phyloP scores from a whole-genome alignment of 768 basidiomycete genomes.

The Tubosaeta brunneosetosa region DNA sequence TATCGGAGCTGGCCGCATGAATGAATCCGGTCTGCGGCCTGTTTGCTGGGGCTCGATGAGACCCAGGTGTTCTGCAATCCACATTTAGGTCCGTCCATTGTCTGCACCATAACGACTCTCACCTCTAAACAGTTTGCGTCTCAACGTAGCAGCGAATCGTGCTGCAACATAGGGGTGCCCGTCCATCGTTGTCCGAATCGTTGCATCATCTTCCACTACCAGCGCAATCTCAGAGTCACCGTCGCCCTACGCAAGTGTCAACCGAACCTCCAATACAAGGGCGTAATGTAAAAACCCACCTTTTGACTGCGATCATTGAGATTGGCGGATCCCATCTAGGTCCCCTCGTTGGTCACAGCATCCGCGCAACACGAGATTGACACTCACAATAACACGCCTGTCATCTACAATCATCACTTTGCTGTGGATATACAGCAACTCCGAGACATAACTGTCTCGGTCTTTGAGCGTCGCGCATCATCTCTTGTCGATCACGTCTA shows the following conservation, averaged over 20 bases:
- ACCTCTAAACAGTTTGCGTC: conserved; percentile 83
- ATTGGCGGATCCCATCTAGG: conserved; percentile 89
- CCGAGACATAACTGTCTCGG: conserved; percentile 65
- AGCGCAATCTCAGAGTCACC: conserved; percentile 94
- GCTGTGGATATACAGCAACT: conserved; percentile 77
- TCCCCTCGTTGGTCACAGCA: conserved; percentile 2
- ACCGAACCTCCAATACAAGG: background rate
- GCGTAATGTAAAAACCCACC: conserved; percentile 30
- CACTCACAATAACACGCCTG: conserved; percentile 74
- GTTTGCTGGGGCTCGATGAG: conserved; percentile 69
- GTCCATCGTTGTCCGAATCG: conserved; percentile 73
- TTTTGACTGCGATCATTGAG: conserved; percentile 84
- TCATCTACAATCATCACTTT: conserved; percentile 97
- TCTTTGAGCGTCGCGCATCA: conserved; percentile 7
- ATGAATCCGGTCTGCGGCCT: conserved; percentile 39
- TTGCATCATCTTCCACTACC: conserved; percentile 84
- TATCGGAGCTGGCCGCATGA: conserved; percentile 77
- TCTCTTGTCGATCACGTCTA: conserved; percentile 21
- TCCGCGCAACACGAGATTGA: background rate
- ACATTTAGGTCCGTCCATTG: conserved; percentile 2
- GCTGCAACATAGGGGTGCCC: conserved; percentile 66
- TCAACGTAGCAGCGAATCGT: conserved; percentile 79
- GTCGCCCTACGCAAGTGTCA: conserved; percentile 56
- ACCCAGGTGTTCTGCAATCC: conserved; percentile 71
- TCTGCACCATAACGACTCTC: conserved; percentile 7